Conservation (phyloP, 2,329 filamentous ascomycete species). For the Penicillium sp. region DNA sequence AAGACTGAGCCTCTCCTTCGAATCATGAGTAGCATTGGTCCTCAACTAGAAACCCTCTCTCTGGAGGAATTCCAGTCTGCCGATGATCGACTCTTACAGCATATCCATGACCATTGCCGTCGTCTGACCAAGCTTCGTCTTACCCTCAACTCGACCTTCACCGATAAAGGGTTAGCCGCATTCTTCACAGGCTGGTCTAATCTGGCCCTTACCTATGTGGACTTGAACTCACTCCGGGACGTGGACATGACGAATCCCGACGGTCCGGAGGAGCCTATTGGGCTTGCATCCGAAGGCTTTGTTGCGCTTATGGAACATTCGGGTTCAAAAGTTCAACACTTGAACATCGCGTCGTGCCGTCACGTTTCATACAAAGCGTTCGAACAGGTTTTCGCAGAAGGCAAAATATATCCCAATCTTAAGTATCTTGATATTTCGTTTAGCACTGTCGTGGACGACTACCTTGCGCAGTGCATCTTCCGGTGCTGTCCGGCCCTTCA, state of each 20-base stretch:
- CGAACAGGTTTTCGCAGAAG: slow-evolving; percentile 66
- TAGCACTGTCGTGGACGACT: slow-evolving; percentile 45
- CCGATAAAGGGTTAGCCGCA: slow-evolving; percentile 67
- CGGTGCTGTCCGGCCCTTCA: slow-evolving; percentile 47
- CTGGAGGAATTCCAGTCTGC: slow-evolving; percentile 65
- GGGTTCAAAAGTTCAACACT: slow-evolving; percentile 59
- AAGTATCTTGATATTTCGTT: slow-evolving; percentile 75
- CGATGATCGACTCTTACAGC: slow-evolving; percentile 67
- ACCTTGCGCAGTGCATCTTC: slow-evolving; percentile 46
- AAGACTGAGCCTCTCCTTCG: slow-evolving; percentile 58
- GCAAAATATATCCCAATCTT: slow-evolving; percentile 65
- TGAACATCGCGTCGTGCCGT: slow-evolving; percentile 81
- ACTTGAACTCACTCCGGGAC: slow-evolving; percentile 75
- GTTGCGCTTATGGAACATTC: slow-evolving; percentile 81
- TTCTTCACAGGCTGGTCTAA: slow-evolving; percentile 79
- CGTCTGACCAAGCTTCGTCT: slow-evolving; percentile 74
- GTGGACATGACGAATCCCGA: slow-evolving; percentile 69
- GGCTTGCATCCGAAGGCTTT: slow-evolving; percentile 74
- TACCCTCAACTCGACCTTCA: slow-evolving; percentile 71
- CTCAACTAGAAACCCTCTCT: slow-evolving; percentile 71
- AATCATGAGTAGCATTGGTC: slow-evolving; percentile 62
- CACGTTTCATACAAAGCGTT: slow-evolving; percentile 74
- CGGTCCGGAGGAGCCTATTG: slow-evolving; percentile 61
- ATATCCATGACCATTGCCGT: slow-evolving; percentile 68
- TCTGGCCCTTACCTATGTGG: slow-evolving; percentile 65